Evolutionary conservation across 1,284 basidiomycete species (phyloP).

Genomic region (Sanghuangporus weigelae): DNA sequence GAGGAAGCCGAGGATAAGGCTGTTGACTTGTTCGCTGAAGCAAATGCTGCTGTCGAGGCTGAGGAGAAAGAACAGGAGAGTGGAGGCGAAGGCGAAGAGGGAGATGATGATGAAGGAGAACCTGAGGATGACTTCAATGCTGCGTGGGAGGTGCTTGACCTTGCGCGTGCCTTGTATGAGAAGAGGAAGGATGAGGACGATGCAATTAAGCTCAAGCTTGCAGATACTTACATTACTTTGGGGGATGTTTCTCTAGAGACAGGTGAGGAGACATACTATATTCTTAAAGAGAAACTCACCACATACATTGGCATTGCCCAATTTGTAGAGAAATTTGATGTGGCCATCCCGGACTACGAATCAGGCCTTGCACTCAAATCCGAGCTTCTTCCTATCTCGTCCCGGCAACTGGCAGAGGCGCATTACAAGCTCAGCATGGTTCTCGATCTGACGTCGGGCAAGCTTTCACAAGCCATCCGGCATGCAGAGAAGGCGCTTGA

Average conservation of each 20-base stretch:
- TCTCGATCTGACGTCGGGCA: constrained; percentile 78
- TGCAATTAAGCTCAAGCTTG: constrained; percentile 64
- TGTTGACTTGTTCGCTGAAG: constrained; percentile 60
- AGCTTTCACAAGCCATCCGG: constrained; percentile 70
- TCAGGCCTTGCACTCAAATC: constrained; percentile 68
- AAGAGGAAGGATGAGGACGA: constrained; percentile 57
- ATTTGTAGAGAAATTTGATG: constrained; percentile 81
- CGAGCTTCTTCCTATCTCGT: constrained; percentile 68
- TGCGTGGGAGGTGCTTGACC: constrained; percentile 89
- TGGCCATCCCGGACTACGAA: constrained; percentile 81
- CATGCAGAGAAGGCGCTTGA: constrained; percentile 76
- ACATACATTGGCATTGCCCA: constrained; percentile 6
- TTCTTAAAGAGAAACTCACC: not conserved
- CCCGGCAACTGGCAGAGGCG: constrained; percentile 82
- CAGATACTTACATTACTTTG: constrained; percentile 79
- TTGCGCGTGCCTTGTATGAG: constrained; percentile 79
- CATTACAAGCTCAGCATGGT: constrained; percentile 90
- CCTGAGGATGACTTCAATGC: constrained; percentile 93
- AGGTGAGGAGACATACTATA: constrained; percentile 33
- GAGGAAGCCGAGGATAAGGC: constrained; percentile 44
- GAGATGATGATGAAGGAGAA: constrained; percentile 54
- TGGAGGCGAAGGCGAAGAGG: constrained; percentile 36
- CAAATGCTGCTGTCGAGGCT: constrained; percentile 33
- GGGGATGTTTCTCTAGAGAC: constrained; percentile 90
- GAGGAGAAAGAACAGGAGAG: constrained; percentile 37